phyloP scores from a whole-genome alignment of 148 eudicot species.

The Limonium bicolor region DNA sequence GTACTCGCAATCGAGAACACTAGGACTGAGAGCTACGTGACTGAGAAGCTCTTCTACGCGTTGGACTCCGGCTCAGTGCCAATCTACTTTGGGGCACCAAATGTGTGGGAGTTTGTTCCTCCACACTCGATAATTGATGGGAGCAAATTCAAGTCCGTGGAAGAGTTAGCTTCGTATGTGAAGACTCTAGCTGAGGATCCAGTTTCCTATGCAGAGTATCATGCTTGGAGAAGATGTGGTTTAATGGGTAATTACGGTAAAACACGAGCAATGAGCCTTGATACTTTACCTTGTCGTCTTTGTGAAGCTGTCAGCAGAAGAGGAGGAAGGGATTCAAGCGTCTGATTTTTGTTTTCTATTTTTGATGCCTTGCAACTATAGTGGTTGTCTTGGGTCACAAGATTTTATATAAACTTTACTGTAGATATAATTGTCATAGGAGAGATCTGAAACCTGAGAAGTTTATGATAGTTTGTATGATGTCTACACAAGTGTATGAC shows the following conservation, averaged over 20 bases:
- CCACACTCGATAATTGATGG: slow-evolving; percentile 92
- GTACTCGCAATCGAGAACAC: slow-evolving; percentile 95
- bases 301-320: slow-evolving; percentile 68
- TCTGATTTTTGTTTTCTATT: too few species aligned
- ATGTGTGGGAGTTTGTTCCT: slow-evolving; percentile 88
- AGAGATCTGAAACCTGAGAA: too few species aligned
- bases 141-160: slow-evolving; percentile 52
- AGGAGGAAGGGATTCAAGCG: slow-evolving; percentile 56
- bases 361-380: too few species aligned
- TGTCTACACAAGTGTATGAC: too few species aligned
- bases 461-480: too few species aligned
- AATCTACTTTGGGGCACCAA: slow-evolving; percentile 92
- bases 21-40: slow-evolving; percentile 81
- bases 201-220: slow-evolving; percentile 77
- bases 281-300: slow-evolving; percentile 77
- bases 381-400: too few species aligned
- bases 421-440: too few species aligned
- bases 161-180: slow-evolving; percentile 54
- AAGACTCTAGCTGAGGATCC: slow-evolving; percentile 74
- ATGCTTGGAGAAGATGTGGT: slow-evolving; percentile 98
- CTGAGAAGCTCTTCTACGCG: slow-evolving; percentile 88
- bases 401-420: too few species aligned
- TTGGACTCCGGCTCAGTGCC: slow-evolving; percentile 86
- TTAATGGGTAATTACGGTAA: slow-evolving; percentile 63
- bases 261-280: slow-evolving; percentile 63